Base-by-base conservation (phyloP, 225 moss, liverwort and hornwort species). In the Sphagnum tenellum region DNA sequence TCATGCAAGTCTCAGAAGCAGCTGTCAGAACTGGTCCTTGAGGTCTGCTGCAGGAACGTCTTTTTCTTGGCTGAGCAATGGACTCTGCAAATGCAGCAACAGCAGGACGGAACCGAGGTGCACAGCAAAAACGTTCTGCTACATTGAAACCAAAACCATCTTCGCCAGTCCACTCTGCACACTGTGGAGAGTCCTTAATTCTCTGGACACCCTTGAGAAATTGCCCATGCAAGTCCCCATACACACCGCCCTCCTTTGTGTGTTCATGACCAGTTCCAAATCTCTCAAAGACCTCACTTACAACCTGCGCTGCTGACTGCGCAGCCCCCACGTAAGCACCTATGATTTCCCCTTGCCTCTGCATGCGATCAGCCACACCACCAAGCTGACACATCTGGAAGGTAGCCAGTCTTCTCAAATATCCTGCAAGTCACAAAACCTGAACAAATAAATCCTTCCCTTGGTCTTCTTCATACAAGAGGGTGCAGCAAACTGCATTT, bases 101-200 rank as follows among this genome's bases (percentile, higher is more conserved):
- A 54, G 61, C 76, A 57, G 70, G 52, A 46, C 73, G 78, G 68
- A 72, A 80, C 44, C 9, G 46, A 0, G 73, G 50, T 64, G 70
- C 12, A 5, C 55, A 11, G 3, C 55, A 55, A 64, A 56, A 54
- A 56, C 48, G 50, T 66, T 74, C 76, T 50, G 59, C 56, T 5
- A 66, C 66, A 55, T 66, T 70, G 8, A 81, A 62, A 54, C 71
- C 72, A 49, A 72, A 79, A 57, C 70, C 74, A 56, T 86, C 83
- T 48, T 86, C 81, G 3, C 77, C 86, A 45, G 77, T 72, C 89
- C 89, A 89, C 64, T 81, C 83, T 51, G 83, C 83, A 71, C 73
- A 75, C 63, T 79, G 89, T 52, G 89, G 86, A 71, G 77, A 75
- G 61, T 89, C 68, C 59, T 89, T 83, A 61, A 69, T 69, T 46